Conservation (phyloP, 129 eudicot species). For the Lactuca sativa region DNA sequence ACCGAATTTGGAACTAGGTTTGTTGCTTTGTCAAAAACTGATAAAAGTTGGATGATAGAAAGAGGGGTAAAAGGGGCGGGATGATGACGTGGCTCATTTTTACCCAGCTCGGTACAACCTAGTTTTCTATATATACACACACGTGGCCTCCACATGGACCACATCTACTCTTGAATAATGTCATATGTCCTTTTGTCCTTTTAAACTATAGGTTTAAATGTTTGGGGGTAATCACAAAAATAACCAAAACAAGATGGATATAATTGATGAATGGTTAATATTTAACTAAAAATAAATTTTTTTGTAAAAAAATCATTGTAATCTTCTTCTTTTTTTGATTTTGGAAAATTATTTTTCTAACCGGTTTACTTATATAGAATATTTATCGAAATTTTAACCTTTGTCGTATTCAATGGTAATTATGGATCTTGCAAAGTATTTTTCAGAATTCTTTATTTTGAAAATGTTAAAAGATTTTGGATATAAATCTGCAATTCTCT, state of each 20-base stretch:
- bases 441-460: too few relatives aligned
- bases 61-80: constrained; percentile 5
- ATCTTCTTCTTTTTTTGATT: too few relatives aligned
- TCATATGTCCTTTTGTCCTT: too few relatives aligned
- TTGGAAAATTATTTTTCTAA: not conserved
- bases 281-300: too few relatives aligned
- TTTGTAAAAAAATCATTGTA: not conserved
- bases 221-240: not conserved
- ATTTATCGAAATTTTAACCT: too few relatives aligned
- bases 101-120: constrained; percentile 9
- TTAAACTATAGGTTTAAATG: not conserved
- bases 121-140: constrained; percentile 5
- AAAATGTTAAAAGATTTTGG: too few relatives aligned
- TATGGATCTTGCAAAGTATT: too few relatives aligned
- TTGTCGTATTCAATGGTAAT: too few relatives aligned
- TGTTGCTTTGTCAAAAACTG: constrained; percentile 9
- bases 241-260: not conserved
- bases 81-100: constrained; percentile 3
- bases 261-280: not conserved
- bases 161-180: not conserved
- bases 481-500: too few relatives aligned
- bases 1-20: constrained; percentile 5
- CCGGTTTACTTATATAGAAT: not conserved
- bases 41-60: constrained; percentile 9
- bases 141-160: constrained; percentile 17